Base-by-base conservation (phyloP, 2,329 filamentous ascomycete genomes). In the Aureobasidium pullulans region DNA sequence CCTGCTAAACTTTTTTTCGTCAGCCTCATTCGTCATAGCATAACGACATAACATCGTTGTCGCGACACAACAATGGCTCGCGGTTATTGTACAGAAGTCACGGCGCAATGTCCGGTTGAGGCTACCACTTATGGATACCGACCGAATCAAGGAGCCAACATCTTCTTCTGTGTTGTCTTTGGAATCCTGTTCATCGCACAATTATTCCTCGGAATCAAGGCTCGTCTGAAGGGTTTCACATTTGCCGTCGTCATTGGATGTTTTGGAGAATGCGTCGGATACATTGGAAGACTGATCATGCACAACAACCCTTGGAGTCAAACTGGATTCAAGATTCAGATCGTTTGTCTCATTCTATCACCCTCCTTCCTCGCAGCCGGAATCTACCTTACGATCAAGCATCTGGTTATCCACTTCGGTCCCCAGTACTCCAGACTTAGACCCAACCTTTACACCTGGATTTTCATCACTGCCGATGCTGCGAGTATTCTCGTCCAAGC, bases 391-490 rank as follows among this genome's bases (percentile, higher is more conserved):
- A 77, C 75, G 0, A 69, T 79, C 31, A 78, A 78, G 64, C 75
- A 77, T 64, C 69, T 79, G 7, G 72, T 78, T 39, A 62, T 76
- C 6, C 73, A 74, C 64, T 74, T 76, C 39, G 77, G 76, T 1
- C 66, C 72, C 0, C 68, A 75, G 40, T 70, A 71, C 62, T 77
- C 75, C 0, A 65, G 73, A 1, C 64, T 79, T 31, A 69, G 68
- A 28, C 76, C 79, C 0, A 67, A 65, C 5, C 70, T 76, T 1
- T 81, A 80, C 63, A 76, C 78, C 2, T 76, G 74, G 62, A 75
- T 81, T 56, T 81, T 81, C 68, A 77, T 81, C 59, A 71, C 73
- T 3, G 77, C 74, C 66, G 79, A 81, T 62, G 64, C 78, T 50
- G 62, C 76, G 40, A 77, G 75, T 8, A 72, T 79, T 16, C 61